Evolutionary conservation across 1,284 basidiomycete species (phyloP), one percentile per base, ranked within the genome.

Genomic region (Phaffia rhodozyma): DNA sequence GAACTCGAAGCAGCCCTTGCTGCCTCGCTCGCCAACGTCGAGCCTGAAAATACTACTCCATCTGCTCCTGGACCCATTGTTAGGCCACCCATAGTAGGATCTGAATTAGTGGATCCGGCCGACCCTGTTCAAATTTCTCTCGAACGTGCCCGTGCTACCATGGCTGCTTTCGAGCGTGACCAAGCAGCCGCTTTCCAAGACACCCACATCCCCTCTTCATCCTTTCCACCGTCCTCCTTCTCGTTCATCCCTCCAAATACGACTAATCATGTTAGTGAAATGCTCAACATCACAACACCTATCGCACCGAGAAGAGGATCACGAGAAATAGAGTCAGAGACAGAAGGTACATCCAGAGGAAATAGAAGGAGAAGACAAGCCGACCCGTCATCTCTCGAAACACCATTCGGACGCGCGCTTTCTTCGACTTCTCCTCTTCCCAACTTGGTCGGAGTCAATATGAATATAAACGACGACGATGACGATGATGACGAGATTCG

Each of bases 101-200:
- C 27, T 4, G 29, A 57, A 43, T n/a, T 58, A 68, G 75, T 49
- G 3, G 75, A 78, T 61, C 66, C 69, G 9, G 65, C 75, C 1
- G 86, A 88, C 70, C 84, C 82, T 5, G 79, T 89, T 20, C 79
- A 80, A 3, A 82, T 82, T 3, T 86, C 85, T 68, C 79, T 83
- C 77, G 83, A 82, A 55, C 80, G 86, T 38, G 85, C 83, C 68
- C 79, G 80, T 58, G 72, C 80, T 11, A 75, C 84, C 67, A 78
- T 89, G 70, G 81, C 84, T 67, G 81, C 80, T 58, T 84, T 87
- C 80, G 80, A 78, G 65, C 80, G 79, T 50, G 78, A 86, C 68
- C 87, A 90, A 72, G 83, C 84, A 70, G 78, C 76, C 53, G 87
- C 85, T 23, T 79, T 86, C 78, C 68, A 74, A 79, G 72, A 80